Evolutionary conservation across 108 stramenopile genomes (phyloP).

Genomic region (Fragilariopsis cylindrus): DNA sequence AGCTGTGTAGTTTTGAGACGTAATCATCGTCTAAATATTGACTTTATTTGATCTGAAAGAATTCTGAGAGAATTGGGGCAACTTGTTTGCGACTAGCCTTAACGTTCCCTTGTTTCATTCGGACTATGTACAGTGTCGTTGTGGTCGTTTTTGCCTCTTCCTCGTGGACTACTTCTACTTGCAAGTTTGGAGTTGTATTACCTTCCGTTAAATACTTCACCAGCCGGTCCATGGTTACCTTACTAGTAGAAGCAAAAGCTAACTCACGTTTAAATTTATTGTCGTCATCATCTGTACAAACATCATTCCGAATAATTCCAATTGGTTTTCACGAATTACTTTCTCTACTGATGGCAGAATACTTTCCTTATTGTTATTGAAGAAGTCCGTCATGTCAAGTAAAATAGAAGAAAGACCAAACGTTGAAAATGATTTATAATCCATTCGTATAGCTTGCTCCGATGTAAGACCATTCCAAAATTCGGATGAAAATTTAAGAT

Average conservation of each 20-base stretch:
- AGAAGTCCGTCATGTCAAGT: conserved; percentile 46
- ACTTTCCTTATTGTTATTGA: conserved; percentile 24
- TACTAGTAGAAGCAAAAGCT: conserved; percentile 22
- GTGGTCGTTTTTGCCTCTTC: not conserved
- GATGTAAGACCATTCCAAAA: conserved; percentile 69
- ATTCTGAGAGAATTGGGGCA: conserved; percentile 59
- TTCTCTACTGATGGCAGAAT: not conserved
- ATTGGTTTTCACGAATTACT: not conserved
- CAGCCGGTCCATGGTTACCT: not conserved
- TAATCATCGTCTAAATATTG: no score
- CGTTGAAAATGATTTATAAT: conserved; percentile 66
- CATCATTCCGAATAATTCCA: conserved; percentile 9
- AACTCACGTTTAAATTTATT: conserved; percentile 25
- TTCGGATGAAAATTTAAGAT: conserved; percentile 62
- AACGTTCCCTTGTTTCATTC: conserved; percentile 63
- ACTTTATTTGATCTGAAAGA: not conserved
- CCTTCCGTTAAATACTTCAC: conserved; percentile 8
- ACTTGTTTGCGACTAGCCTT: conserved; percentile 78
- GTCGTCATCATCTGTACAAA: conserved; percentile 31
- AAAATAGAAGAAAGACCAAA: conserved; percentile 81
- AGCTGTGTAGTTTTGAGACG: no score
- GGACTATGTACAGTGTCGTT: conserved; percentile 20
- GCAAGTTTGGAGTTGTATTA: not conserved
- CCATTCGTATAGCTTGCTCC: conserved; percentile 57
- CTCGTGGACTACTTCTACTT: not conserved